These are phyloP conservation scores for Sporothrix curviconia DNA, from an alignment of 2,329 filamentous ascomycete genomes.

Conservation along the genomic window DNA sequence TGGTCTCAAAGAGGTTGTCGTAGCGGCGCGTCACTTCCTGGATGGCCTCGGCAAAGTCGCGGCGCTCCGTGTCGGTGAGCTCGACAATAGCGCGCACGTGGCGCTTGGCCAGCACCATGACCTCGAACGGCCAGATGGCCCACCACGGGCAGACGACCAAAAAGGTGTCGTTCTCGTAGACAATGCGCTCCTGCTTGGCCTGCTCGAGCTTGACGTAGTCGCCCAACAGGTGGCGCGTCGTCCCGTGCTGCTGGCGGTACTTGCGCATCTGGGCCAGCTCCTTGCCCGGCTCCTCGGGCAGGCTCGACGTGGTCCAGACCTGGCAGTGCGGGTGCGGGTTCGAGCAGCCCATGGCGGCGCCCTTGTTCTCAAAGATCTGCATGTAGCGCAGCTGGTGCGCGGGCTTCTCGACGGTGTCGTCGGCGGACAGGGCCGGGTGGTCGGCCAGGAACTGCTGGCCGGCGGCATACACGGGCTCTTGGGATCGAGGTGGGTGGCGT, in stretches of 20 bases:
- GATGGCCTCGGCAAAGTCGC: slow-evolving; percentile 72
- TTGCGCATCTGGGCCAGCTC: slow-evolving; percentile 73
- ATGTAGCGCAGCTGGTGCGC: slow-evolving; percentile 84
- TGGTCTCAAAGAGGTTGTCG: slow-evolving; percentile 95
- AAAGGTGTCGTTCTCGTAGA: slow-evolving; percentile 82
- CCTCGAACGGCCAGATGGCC: slow-evolving; percentile 96
- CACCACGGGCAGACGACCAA: slow-evolving; percentile 93
- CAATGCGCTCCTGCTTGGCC: slow-evolving; percentile 73
- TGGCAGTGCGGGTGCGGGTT: slow-evolving; percentile 98
- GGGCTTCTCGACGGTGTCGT: slow-evolving; percentile 42
- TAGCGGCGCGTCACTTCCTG: slow-evolving; percentile 86
- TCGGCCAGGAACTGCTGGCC: slow-evolving; percentile 31
- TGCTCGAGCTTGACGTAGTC: slow-evolving; percentile 84
- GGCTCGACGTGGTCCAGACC: slow-evolving; percentile 84
- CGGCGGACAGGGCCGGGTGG: slow-evolving; percentile 29
- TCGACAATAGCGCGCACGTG: slow-evolving; percentile 84
- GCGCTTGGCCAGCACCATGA: slow-evolving; percentile 77
- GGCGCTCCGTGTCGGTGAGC: slow-evolving; percentile 62
- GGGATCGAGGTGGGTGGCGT: slow-evolving; percentile 71
- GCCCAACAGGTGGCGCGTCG: slow-evolving; percentile 67
- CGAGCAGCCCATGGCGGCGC: slow-evolving; percentile 94
- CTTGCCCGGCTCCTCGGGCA: slow-evolving; percentile 80
- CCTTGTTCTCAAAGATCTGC: slow-evolving; percentile 99
- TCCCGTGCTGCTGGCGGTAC: slow-evolving; percentile 63
- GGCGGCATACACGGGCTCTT: slow-evolving; percentile 54